phyloP scores from a whole-genome alignment of 805 yeast genomes.

The Kodamaea lidongshanica region DNA sequence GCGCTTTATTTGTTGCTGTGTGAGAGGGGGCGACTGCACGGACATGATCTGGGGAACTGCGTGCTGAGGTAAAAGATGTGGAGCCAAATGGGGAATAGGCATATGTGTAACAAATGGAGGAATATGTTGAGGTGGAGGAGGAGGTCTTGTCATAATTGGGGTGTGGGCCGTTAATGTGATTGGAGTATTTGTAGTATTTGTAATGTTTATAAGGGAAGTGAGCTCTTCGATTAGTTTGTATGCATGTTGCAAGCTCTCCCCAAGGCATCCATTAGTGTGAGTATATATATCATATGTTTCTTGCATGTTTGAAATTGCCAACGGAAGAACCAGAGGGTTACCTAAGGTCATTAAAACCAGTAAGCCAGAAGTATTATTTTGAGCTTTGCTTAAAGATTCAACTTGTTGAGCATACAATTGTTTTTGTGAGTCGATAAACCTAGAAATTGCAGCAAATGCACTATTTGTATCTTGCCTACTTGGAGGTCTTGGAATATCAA shows the following conservation, averaged over 20 bases:
- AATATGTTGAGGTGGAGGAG: slow-evolving; percentile 2
- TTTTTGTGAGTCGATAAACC: slow-evolving; percentile 14
- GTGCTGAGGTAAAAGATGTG: slow-evolving; percentile 6
- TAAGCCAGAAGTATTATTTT: slow-evolving; percentile 11
- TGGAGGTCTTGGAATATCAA: no score
- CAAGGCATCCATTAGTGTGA: slow-evolving; percentile 9
- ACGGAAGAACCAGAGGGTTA: slow-evolving; percentile 11
- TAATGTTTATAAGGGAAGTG: slow-evolving; percentile 1
- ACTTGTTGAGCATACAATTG: slow-evolving; percentile 13
- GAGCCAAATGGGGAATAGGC: no score
- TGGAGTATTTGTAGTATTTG: no score
- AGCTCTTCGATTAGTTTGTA: slow-evolving; percentile 15
- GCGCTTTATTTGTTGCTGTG: slow-evolving; percentile 11
- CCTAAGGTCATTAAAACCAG: slow-evolving; percentile 11
- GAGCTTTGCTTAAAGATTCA: slow-evolving; percentile 14
- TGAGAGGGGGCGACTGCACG: slow-evolving; percentile 5
- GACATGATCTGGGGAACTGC: slow-evolving; percentile 4
- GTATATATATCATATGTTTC: slow-evolving; percentile 11
- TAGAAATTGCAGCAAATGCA: slow-evolving; percentile 7
- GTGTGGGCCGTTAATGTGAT: no score
- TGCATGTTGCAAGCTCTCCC: slow-evolving; percentile 14
- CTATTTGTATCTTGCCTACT: no score
- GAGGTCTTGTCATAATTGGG: no score
- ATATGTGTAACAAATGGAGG: not conserved
- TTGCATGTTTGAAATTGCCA: slow-evolving; percentile 12